Conservation (phyloP, 2,329 filamentous ascomycete genomes). For the Dactylellina haptotyla region DNA sequence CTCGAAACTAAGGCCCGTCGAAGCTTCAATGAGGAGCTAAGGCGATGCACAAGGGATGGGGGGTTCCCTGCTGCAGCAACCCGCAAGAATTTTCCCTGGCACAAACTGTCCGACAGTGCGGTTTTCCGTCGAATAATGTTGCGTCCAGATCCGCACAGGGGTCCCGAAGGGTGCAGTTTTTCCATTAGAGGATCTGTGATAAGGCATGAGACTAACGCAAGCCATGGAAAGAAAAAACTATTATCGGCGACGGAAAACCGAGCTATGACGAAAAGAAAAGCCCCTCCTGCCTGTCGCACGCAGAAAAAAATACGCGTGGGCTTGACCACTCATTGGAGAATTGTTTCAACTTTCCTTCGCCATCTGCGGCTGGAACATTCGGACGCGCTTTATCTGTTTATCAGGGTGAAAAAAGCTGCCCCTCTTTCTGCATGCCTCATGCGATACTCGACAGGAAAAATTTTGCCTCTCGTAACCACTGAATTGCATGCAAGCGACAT, state of each 20-base stretch:
- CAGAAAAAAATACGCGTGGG: not conserved
- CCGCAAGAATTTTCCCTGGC: conserved; percentile 24
- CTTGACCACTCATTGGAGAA: conserved; percentile 10
- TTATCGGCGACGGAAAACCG: conserved; percentile 37
- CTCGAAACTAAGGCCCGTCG: conserved; percentile 25
- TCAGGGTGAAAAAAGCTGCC: conserved; percentile 14
- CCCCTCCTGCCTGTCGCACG: not conserved
- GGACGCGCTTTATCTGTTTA: not conserved
- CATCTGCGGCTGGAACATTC: conserved; percentile 28
- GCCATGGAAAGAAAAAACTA: conserved; percentile 37
- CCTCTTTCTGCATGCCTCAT: conserved; percentile 23
- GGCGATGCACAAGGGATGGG: conserved; percentile 34
- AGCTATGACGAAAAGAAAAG: conserved; percentile 13
- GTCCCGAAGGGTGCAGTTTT: conserved; percentile 5
- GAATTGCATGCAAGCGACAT: conserved; percentile 20
- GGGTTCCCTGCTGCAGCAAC: conserved; percentile 30
- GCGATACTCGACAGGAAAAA: conserved; percentile 13
- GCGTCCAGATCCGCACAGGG: conserved; percentile 13
- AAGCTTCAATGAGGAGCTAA: conserved; percentile 5
- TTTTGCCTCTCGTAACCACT: conserved; percentile 23
- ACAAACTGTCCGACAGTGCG: conserved; percentile 34
- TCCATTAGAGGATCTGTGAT: conserved; percentile 35
- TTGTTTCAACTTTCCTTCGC: not conserved
- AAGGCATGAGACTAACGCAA: conserved; percentile 41
- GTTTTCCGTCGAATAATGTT: not conserved